These are phyloP conservation scores for Cryphonectria carpinicola DNA, from an alignment of 2,329 filamentous ascomycete species.

Conservation along the genomic window DNA sequence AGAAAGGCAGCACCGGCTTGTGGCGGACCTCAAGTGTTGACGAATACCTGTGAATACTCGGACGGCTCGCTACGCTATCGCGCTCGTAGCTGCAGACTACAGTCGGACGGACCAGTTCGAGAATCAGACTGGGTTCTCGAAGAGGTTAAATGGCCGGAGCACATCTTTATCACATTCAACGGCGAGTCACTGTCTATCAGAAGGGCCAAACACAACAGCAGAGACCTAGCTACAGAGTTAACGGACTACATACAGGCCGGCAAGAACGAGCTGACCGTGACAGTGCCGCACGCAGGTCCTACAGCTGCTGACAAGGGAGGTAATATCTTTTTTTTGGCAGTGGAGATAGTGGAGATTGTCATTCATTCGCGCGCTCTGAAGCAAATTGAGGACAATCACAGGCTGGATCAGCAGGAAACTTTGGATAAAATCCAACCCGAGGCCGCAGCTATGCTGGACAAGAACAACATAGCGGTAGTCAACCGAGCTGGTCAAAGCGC, in stretches of 20 bases:
- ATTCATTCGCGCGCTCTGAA: conserved; percentile 49
- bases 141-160: conserved; percentile 73
- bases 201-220: conserved; percentile 73
- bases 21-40: conserved; percentile 7
- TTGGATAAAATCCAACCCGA: conserved; percentile 59
- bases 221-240: conserved; percentile 76
- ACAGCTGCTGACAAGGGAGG: conserved; percentile 15
- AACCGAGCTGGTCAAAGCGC: conserved; percentile 42
- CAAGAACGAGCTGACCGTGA: conserved; percentile 64
- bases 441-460: conserved; percentile 47
- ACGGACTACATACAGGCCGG: conserved; percentile 64
- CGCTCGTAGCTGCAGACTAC: conserved; percentile 63
- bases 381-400: conserved; percentile 41
- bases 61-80: conserved; percentile 67
- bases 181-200: conserved; percentile 59
- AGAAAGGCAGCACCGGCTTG: conserved; percentile 35
- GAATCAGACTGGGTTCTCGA: conserved; percentile 63
- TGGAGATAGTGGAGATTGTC: conserved; percentile 69
- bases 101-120: conserved; percentile 35
- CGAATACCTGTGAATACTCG: conserved; percentile 46
- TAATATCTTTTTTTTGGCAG: conserved; percentile 62
- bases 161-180: conserved; percentile 73
- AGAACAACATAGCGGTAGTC: conserved; percentile 69
- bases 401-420: conserved; percentile 52
- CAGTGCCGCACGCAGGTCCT: conserved; percentile 36